phyloP scores from a whole-genome alignment of 73 alveolate species.

The Paramecium pentaurelia region DNA sequence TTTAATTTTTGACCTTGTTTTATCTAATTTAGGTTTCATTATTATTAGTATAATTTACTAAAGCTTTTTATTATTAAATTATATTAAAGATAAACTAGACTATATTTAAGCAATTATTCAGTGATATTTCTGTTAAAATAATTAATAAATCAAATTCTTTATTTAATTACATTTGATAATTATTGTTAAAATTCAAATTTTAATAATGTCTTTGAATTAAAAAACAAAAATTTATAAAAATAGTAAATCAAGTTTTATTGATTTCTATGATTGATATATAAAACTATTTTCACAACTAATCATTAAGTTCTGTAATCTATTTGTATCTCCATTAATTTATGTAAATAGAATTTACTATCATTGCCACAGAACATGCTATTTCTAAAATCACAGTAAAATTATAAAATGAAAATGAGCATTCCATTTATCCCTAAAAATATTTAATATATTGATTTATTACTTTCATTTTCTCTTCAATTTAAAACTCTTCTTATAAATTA shows the following conservation, averaged over 20 bases:
- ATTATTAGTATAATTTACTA: neutral
- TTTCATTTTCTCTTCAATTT: slow-evolving; percentile 49
- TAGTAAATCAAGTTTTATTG: neutral
- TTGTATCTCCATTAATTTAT: slow-evolving; percentile 28
- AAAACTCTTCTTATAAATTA: slow-evolving; percentile 58
- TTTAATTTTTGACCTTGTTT: neutral
- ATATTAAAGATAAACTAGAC: neutral
- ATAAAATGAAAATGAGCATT: slow-evolving; percentile 50
- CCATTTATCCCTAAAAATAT: slow-evolving; percentile 24
- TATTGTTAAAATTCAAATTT: neutral
- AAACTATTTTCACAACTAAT: slow-evolving; percentile 36
- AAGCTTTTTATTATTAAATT: neutral
- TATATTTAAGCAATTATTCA: neutral
- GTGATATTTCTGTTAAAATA: neutral
- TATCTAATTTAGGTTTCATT: neutral
- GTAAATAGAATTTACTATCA: neutral
- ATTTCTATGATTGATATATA: neutral
- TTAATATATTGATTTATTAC: neutral
- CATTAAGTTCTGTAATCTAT: slow-evolving; percentile 2
- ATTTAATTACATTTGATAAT: neutral
- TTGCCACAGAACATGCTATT: neutral
- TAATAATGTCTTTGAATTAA: neutral
- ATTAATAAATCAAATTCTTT: neutral
- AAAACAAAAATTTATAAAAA: too few species aligned
- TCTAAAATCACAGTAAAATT: slow-evolving; percentile 42